Evolutionary conservation across 768 basidiomycete genomes (phyloP).

Genomic region (Phanerochaete carnosa): DNA sequence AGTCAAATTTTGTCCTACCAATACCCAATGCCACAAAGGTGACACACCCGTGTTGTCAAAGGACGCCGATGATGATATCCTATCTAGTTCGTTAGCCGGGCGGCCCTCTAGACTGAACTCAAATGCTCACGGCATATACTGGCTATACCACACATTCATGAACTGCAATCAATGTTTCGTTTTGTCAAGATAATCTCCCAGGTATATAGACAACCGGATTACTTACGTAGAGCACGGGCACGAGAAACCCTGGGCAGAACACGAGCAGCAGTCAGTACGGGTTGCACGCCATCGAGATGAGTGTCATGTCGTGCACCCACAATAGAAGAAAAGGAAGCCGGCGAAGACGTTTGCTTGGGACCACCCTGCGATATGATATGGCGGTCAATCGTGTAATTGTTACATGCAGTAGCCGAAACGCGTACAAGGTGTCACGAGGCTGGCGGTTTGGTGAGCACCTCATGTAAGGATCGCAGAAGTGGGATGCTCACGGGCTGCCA

Average conservation of each 20-base stretch:
- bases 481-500: constrained; percentile 51
- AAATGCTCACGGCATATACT: constrained; percentile 51
- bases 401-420: not conserved
- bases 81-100: constrained; percentile 7
- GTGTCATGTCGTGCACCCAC: constrained; percentile 21
- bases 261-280: not conserved
- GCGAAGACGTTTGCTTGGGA: constrained; percentile 63
- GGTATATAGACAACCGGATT: constrained; percentile 20
- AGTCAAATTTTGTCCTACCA: not conserved
- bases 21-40: not conserved
- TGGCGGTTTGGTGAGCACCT: constrained; percentile 7
- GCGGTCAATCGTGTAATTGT: not conserved
- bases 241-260: constrained; percentile 35
- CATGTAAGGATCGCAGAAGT: not conserved
- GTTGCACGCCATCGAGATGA: no score
- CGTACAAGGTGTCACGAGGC: constrained; percentile 49
- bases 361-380: constrained; percentile 58
- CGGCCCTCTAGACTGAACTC: not conserved
- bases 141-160: constrained; percentile 51
- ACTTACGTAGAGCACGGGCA: constrained; percentile 42
- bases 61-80: constrained; percentile 24
- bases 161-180: constrained; percentile 1
- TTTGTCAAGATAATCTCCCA: constrained; percentile 17
- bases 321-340: constrained; percentile 44
- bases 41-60: constrained; percentile 35